Percentiles rank a stretch among this genome's conserved stretches.
phyloP scores from a whole-genome alignment of 2,329 filamentous ascomycete genomes.

The Aspergillus fijiensis region DNA sequence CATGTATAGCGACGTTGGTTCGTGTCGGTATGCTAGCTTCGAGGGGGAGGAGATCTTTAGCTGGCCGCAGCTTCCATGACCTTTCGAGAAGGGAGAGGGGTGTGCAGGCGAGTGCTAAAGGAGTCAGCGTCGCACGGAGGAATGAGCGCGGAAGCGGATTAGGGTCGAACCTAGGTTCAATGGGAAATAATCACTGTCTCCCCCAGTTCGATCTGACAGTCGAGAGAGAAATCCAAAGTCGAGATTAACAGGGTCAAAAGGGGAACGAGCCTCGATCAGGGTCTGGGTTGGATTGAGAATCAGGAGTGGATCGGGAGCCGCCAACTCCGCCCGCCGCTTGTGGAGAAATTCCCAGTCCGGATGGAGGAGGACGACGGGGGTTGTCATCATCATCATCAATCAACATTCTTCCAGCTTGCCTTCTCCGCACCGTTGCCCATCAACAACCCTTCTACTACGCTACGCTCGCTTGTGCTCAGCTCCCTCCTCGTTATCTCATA shows the following conservation, averaged over 20 bases:
- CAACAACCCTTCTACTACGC: background rate
- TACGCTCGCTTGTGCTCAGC: background rate
- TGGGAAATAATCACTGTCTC: background rate
- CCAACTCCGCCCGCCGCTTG: slow-evolving; percentile 26
- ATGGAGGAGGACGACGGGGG: background rate
- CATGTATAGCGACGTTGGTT: slow-evolving; percentile 6
- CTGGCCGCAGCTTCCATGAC: slow-evolving; percentile 24
- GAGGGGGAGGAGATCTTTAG: slow-evolving; percentile 17
- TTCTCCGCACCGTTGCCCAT: slow-evolving; percentile 21
- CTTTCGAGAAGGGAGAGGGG: slow-evolving; percentile 11
- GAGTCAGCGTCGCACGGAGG: slow-evolving; percentile 12
- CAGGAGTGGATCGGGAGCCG: slow-evolving; percentile 26
- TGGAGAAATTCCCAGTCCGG: slow-evolving; percentile 26
- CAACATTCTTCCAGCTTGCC: slow-evolving; percentile 7
- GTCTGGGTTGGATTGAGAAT: slow-evolving; percentile 14
- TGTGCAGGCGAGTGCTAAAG: background rate
- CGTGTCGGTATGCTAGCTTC: slow-evolving; percentile 13
- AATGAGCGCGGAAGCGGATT: background rate
- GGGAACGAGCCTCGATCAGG: slow-evolving; percentile 8
- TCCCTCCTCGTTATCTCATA: background rate
- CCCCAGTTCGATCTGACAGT: slow-evolving; percentile 2
- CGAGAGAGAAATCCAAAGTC: background rate
- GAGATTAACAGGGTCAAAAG: slow-evolving; percentile 2
- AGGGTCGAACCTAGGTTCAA: slow-evolving; percentile 4
- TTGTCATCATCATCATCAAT: background rate